A percentile compares a stretch with the other conserved stretches of the same genome.
Conservation (phyloP, 2,329 filamentous ascomycete species). For the Pyricularia sp. region DNA sequence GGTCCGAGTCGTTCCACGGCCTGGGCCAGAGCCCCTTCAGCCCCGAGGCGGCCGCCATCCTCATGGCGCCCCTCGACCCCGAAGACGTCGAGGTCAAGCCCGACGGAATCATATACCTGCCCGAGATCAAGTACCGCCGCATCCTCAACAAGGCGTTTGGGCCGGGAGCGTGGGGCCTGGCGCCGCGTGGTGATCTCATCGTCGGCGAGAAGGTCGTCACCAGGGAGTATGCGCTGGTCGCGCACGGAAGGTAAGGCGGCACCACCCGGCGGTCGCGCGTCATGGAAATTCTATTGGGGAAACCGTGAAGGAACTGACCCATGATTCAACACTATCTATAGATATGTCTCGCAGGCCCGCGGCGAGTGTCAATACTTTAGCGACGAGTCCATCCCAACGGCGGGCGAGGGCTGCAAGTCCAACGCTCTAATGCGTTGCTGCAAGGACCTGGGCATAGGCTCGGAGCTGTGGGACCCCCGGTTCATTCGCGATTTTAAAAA, state of each 20-base stretch:
- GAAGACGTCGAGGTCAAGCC: constrained; percentile 93
- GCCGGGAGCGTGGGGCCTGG: constrained; percentile 89
- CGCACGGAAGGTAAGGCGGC: constrained; percentile 61
- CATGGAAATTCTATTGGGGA: neutral
- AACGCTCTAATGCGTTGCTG: constrained; percentile 97
- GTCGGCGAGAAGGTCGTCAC: constrained; percentile 73
- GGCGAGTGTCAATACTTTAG: constrained; percentile 93
- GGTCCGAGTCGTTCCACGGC: constrained; percentile 74
- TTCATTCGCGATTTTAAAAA: constrained; percentile 77
- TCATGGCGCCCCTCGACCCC: constrained; percentile 52
- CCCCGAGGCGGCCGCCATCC: constrained; percentile 51
- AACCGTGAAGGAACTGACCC: neutral
- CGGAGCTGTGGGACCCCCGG: constrained; percentile 90
- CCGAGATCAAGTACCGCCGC: constrained; percentile 93
- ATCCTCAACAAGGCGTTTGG: constrained; percentile 87
- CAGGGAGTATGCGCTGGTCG: constrained; percentile 84
- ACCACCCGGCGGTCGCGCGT: neutral
- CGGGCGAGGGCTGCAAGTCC: constrained; percentile 92
- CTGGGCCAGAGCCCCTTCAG: constrained; percentile 60
- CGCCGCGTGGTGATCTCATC: constrained; percentile 72
- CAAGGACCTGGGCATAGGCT: constrained; percentile 91
- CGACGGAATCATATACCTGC: constrained; percentile 89
- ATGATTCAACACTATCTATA: constrained; percentile 21
- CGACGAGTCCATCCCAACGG: constrained; percentile 80
- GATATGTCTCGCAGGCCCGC: constrained; percentile 80